These are phyloP conservation scores for Jackrogersella minutella DNA, from an alignment of 495 filamentous ascomycete genomes.

Conservation along the genomic window DNA sequence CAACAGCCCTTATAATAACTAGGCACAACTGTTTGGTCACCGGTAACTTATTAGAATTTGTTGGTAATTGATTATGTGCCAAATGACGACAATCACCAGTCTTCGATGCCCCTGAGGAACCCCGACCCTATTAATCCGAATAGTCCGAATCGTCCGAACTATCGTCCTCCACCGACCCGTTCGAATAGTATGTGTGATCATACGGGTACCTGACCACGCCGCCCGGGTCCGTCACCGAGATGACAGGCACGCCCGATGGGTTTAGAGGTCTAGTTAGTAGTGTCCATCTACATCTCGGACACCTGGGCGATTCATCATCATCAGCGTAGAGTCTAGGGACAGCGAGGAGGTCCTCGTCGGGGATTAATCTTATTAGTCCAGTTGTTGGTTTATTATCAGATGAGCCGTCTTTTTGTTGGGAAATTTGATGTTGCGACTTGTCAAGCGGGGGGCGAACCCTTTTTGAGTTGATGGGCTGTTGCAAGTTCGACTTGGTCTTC, in stretches of 20 bases:
- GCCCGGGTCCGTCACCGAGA: constrained; percentile 11
- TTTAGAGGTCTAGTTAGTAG: neutral
- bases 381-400: neutral
- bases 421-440: neutral
- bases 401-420: neutral
- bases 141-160: neutral
- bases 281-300: constrained; percentile 8
- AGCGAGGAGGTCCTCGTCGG: neutral
- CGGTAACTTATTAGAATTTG: too few species aligned
- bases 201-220: constrained; percentile 13
- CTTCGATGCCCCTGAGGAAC: neutral
- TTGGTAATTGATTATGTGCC: too few species aligned
- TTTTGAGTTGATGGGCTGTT: neutral
- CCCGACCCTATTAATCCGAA: constrained; percentile 3
- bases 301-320: neutral
- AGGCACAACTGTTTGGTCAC: too few species aligned
- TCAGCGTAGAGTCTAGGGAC: neutral
- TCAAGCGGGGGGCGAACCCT: neutral
- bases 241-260: neutral
- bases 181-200: constrained; percentile 14
- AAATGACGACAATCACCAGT: too few species aligned
- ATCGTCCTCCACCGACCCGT: neutral
- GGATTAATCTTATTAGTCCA: neutral
- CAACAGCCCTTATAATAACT: too few species aligned
- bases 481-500: neutral